Percentiles rank a stretch among this genome's conserved stretches.
Conservation (phyloP, 192 early-diverging fungal genomes). For the Backusella parvicylindrica region DNA sequence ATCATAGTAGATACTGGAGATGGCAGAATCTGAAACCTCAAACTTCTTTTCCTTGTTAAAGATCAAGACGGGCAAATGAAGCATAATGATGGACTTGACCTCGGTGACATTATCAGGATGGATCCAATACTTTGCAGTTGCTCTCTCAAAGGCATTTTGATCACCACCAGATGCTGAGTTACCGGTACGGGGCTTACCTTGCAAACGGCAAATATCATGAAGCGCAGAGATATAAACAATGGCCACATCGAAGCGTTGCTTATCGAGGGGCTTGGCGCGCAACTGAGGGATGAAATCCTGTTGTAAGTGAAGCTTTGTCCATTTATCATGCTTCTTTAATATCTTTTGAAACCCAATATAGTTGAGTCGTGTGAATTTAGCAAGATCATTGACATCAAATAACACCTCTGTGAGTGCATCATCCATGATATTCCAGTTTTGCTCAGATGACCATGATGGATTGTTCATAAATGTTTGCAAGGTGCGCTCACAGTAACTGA, state of each 20-base stretch:
- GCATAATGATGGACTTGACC: slow-evolving; percentile 38
- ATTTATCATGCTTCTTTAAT: slow-evolving; percentile 98
- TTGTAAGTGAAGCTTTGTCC: slow-evolving; percentile 72
- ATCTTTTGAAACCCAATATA: slow-evolving; percentile 88
- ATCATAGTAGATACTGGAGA: slow-evolving; percentile 36
- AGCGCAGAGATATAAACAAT: slow-evolving; percentile 50
- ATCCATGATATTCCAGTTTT: slow-evolving; percentile 54
- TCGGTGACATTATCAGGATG: slow-evolving; percentile 39
- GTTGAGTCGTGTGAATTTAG: slow-evolving; percentile 78
- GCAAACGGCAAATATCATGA: slow-evolving; percentile 25
- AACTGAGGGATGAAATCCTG: slow-evolving; percentile 73
- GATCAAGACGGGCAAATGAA: slow-evolving; percentile 43
- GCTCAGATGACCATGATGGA: slow-evolving; percentile 49
- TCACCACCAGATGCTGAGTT: slow-evolving; percentile 35
- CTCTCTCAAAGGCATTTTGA: slow-evolving; percentile 69
- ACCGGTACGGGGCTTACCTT: slow-evolving; percentile 30
- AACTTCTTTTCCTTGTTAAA: slow-evolving; percentile 46
- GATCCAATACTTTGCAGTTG: slow-evolving; percentile 58
- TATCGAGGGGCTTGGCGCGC: slow-evolving; percentile 75
- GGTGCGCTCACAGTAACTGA: slow-evolving; percentile 63
- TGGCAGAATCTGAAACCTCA: slow-evolving; percentile 30
- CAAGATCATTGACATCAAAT: slow-evolving; percentile 75
- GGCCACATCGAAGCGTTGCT: slow-evolving; percentile 85
- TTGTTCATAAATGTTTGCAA: slow-evolving; percentile 47
- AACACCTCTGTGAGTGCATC: slow-evolving; percentile 65